Evolutionary conservation across 164 flowering plant species (phyloP).

Genomic region (Magnolia officinalis): DNA sequence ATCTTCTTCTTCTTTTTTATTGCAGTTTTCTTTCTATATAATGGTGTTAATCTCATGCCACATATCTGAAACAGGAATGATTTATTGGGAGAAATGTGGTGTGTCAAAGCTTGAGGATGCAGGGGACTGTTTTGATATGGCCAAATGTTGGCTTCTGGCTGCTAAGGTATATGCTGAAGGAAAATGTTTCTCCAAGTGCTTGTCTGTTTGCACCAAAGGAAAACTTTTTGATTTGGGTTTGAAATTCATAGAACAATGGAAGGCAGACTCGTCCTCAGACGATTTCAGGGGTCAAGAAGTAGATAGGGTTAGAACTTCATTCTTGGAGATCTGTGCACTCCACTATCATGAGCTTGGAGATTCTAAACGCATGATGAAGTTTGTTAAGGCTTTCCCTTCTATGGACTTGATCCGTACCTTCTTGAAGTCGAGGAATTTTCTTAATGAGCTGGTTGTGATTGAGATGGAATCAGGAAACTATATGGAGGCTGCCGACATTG

Average conservation of each 20-base stretch:
- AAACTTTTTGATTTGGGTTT: slow-evolving; percentile 46
- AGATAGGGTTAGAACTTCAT: slow-evolving; percentile 31
- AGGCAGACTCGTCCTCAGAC: slow-evolving; percentile 14
- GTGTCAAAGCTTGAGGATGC: slow-evolving; percentile 38
- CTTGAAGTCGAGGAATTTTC: slow-evolving; percentile 29
- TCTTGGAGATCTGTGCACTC: slow-evolving; percentile 42
- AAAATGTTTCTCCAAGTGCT: slow-evolving; percentile 31
- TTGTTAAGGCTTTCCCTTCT: slow-evolving; percentile 36
- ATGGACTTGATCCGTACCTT: slow-evolving; percentile 30
- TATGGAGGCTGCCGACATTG: slow-evolving; percentile 49
- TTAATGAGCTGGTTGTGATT: slow-evolving; percentile 46
- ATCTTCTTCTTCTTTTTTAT: not conserved
- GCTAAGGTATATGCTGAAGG: slow-evolving; percentile 50
- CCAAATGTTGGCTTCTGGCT: slow-evolving; percentile 32
- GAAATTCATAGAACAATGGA: slow-evolving; percentile 44
- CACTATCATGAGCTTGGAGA: slow-evolving; percentile 39
- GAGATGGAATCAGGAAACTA: slow-evolving; percentile 55
- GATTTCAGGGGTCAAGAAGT: slow-evolving; percentile 15
- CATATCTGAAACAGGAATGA: slow-evolving; percentile 18
- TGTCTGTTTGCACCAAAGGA: slow-evolving; percentile 36
- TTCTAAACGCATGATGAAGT: slow-evolving; percentile 39
- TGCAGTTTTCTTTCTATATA: not conserved
- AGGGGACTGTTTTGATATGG: slow-evolving; percentile 49
- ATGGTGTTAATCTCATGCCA: not conserved
- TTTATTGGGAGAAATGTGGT: slow-evolving; percentile 43